These are phyloP conservation scores for Nicotiana obtusifolia DNA, from an alignment of 257 asterid species.

Conservation along the genomic window DNA sequence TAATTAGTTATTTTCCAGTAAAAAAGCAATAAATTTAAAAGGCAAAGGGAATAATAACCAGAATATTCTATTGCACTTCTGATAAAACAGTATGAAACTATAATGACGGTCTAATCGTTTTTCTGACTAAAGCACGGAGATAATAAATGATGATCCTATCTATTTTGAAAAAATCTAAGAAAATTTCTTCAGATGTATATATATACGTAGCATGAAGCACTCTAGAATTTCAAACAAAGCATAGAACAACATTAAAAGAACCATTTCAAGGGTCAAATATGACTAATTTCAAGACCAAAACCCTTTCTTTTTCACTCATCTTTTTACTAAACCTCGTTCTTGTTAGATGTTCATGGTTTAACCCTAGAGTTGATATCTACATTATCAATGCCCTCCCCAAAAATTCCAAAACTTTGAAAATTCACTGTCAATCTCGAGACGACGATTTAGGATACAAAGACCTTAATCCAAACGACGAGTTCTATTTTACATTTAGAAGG, in stretches of 20 bases:
- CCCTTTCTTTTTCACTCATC: not conserved
- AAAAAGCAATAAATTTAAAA: not conserved
- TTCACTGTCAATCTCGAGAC: not conserved
- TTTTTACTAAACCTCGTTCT: not conserved
- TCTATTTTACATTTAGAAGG: not conserved
- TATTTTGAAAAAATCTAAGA: not conserved
- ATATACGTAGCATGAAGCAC: not conserved
- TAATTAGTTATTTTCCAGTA: not conserved
- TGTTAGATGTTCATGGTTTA: not conserved
- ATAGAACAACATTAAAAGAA: not conserved
- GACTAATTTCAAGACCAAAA: not conserved
- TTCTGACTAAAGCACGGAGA: not conserved
- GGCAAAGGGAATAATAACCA: not conserved
- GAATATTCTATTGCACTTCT: not conserved
- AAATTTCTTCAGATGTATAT: not conserved
- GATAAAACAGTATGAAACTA: not conserved
- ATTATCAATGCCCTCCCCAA: not conserved
- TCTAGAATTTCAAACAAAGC: not conserved
- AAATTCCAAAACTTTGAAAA: not conserved
- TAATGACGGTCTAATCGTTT: not conserved
- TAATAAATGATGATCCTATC: not conserved
- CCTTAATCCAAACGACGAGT: not conserved
- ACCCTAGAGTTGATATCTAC: not conserved
- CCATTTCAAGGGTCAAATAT: not conserved
- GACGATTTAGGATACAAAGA: not conserved